A percentile compares a stretch with the other conserved stretches of the same genome.
phyloP scores from a whole-genome alignment of 176 grass and related monocot species.

The sorghum (Sorghum bicolor) region Sorghum_bicolor_NCBIv3 NC_012873.2:8887501-8888000 shows the following conservation, averaged over 20 bases:
- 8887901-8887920: too few relatives aligned
- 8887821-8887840: background rate
- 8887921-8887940: background rate
- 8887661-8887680: conserved; percentile 29
- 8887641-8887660: conserved; percentile 1
- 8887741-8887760: background rate
- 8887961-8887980: too few relatives aligned
- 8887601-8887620: conserved; percentile 5
- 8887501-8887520: conserved; percentile 32
- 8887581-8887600: conserved; percentile 1
- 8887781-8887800: background rate
- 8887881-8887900: background rate
- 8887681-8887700: background rate
- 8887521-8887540: background rate
- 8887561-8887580: background rate
- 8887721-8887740: too few relatives aligned
- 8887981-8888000: background rate
- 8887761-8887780: background rate
- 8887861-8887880: background rate
- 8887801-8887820: background rate
- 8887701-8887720: background rate
- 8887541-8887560: background rate
- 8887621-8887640: conserved; percentile 46
- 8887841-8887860: background rate
- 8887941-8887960: background rate